Evolutionary conservation across 176 grass and related monocot species (phyloP).

Genomic region (Rhynchospora breviuscula): DNA sequence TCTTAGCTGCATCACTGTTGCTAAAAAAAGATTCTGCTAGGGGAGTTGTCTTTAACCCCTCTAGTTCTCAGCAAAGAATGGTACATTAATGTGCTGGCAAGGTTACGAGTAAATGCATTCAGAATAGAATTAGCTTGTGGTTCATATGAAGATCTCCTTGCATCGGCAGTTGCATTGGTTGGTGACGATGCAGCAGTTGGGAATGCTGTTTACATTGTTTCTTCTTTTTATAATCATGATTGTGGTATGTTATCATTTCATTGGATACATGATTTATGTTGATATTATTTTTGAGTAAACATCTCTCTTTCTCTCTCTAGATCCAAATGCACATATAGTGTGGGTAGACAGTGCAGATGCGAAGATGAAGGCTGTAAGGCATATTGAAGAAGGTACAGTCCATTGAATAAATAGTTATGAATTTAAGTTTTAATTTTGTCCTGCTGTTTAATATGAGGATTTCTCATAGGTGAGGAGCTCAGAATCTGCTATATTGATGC

Average conservation of each 20-base stretch:
- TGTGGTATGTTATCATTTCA: conserved; percentile 49
- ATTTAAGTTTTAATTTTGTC: neutral
- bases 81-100: conserved; percentile 87
- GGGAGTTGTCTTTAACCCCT: conserved; percentile 45
- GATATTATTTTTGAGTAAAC: conserved; percentile 6
- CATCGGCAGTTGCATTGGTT: conserved; percentile 53
- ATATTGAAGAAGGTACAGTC: conserved; percentile 63
- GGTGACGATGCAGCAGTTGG: conserved; percentile 65
- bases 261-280: conserved; percentile 8
- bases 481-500: conserved; percentile 88
- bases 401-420: neutral
- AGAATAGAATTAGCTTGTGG: conserved; percentile 73
- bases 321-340: conserved; percentile 88
- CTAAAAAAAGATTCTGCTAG: neutral
- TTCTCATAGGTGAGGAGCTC: conserved; percentile 61
- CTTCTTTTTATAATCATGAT: conserved; percentile 96
- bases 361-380: conserved; percentile 60
- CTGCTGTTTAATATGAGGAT: neutral
- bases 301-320: conserved; percentile 30
- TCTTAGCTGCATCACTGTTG: neutral
- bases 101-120: conserved; percentile 89
- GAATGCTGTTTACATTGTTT: conserved; percentile 85
- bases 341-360: conserved; percentile 56
- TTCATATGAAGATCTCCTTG: conserved; percentile 68
- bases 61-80: conserved; percentile 84